phyloP scores from a whole-genome alignment of 2,329 filamentous ascomycete genomes.

The Pseudopyricularia javanii region DNA sequence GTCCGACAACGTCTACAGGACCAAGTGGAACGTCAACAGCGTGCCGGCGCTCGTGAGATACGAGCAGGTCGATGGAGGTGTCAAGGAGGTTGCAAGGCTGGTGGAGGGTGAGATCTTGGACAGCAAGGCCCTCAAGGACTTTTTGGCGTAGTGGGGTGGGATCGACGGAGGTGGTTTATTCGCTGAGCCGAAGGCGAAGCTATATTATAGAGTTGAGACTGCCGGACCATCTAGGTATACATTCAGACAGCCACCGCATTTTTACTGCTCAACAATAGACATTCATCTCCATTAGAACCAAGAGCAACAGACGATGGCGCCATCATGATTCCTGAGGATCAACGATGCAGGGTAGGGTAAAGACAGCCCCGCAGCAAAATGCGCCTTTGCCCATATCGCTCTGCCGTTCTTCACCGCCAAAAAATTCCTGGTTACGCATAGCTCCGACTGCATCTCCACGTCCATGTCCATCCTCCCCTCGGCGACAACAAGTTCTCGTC shows the following conservation, averaged over 20 bases:
- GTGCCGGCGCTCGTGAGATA: neutral
- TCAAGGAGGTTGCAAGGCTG: neutral
- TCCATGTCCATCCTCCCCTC: neutral
- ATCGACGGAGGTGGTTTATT: neutral
- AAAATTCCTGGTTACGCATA: neutral
- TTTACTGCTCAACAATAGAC: too few relatives aligned
- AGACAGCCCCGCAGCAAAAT: neutral
- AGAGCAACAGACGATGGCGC: too few relatives aligned
- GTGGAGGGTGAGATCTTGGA: neutral
- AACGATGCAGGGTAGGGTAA: neutral
- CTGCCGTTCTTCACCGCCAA: constrained; percentile 3
- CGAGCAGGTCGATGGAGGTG: neutral
- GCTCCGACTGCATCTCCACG: neutral
- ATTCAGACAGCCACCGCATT: too few relatives aligned
- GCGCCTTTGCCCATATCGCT: neutral
- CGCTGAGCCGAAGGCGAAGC: too few relatives aligned
- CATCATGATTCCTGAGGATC: too few relatives aligned
- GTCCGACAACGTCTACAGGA: neutral
- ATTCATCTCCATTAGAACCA: too few relatives aligned
- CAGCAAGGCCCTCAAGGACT: neutral
- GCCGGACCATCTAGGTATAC: too few relatives aligned
- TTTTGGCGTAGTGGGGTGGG: neutral
- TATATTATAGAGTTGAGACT: too few relatives aligned
- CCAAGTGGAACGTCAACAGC: neutral
- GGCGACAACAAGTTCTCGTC: neutral